Base-by-base conservation (phyloP, 2,329 filamentous ascomycete species). In the Aspergillus texensis region DNA sequence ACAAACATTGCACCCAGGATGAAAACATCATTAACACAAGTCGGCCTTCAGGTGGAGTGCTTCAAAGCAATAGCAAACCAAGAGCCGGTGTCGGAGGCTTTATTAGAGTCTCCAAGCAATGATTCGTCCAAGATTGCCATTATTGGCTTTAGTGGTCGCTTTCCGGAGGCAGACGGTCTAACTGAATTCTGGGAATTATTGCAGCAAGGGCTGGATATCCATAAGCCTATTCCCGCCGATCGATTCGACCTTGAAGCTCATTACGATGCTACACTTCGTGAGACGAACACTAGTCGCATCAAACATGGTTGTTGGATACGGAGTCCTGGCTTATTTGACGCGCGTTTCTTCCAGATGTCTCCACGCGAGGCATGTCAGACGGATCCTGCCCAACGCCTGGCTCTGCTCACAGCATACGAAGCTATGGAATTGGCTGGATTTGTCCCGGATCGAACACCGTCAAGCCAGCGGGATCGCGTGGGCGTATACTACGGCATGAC, bases 261-360 rank as follows among this genome's bases (percentile, higher is more conserved):
- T 72, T 87, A 84, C 65, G 91, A 94, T 71, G 85, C 89, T 6
- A 88, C 87, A 4, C 89, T 90, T 24, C 92, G 92, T 76, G 84
- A 81, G 34, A 88, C 89, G 75, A 94, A 93, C 80, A 93, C 91
- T 63, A 91, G 87, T 58, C 89, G 91, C 76, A 92, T 90, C 1
- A 89, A 88, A 3, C 92, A 88, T 70, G 91, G 91, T 19, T 92
- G 90, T 79, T 93, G 88, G 79, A 86, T 92, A 68, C 87, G 92
- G 65, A 85, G 93, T 65, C 91, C 91, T 0, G 90, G 90, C 60
- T 82, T 90, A 55, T 94, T 94, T 72, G 91, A 94, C 70, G 89
- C 90, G n/a, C 84, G 89, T 0, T 94, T 94, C 80, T 94, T 94
- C 85, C 93, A 93, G 77, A 94, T 94, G 89, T 93, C 91, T 41